Conservation (phyloP, 2,329 filamentous ascomycete species). For the Fusarium sp. region DNA sequence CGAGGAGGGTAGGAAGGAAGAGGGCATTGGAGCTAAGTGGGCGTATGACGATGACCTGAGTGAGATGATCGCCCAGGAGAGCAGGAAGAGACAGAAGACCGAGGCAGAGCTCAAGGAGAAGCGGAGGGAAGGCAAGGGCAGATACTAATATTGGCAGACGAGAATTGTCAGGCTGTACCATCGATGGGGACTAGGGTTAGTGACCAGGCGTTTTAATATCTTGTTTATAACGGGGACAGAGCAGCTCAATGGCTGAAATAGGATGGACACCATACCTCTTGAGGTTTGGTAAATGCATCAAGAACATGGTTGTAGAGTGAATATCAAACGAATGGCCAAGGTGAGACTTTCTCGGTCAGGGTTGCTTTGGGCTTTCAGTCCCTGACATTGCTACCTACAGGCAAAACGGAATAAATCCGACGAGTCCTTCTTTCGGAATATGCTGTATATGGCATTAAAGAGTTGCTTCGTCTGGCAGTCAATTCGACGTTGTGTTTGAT, state of each 20-base stretch:
- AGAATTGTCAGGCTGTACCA: constrained; percentile 21
- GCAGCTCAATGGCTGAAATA: constrained; percentile 29
- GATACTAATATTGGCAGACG: constrained; percentile 50
- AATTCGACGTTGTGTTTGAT: neutral
- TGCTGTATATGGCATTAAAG: neutral
- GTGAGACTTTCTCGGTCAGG: neutral
- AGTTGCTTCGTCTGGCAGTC: neutral
- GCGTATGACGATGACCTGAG: constrained; percentile 86
- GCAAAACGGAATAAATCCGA: neutral
- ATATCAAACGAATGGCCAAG: constrained; percentile 36
- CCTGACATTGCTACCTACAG: neutral
- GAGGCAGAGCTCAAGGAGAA: constrained; percentile 81
- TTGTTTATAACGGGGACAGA: constrained; percentile 29
- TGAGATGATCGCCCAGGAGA: constrained; percentile 96
- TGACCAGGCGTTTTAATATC: constrained; percentile 33
- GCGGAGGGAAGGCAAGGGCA: constrained; percentile 65
- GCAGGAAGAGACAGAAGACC: constrained; percentile 86
- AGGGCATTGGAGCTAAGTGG: constrained; percentile 74
- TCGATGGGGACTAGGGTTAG: constrained; percentile 16
- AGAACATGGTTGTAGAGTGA: constrained; percentile 12
- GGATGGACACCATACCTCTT: constrained; percentile 37
- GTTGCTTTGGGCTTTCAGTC: neutral
- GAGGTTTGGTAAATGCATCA: constrained; percentile 14
- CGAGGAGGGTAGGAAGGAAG: constrained; percentile 74
- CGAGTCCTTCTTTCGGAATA: neutral